A percentile compares a stretch with the other conserved stretches of the same genome.
phyloP scores from a whole-genome alignment of 805 yeast genomes.

The Kazachstania taianensis region DNA sequence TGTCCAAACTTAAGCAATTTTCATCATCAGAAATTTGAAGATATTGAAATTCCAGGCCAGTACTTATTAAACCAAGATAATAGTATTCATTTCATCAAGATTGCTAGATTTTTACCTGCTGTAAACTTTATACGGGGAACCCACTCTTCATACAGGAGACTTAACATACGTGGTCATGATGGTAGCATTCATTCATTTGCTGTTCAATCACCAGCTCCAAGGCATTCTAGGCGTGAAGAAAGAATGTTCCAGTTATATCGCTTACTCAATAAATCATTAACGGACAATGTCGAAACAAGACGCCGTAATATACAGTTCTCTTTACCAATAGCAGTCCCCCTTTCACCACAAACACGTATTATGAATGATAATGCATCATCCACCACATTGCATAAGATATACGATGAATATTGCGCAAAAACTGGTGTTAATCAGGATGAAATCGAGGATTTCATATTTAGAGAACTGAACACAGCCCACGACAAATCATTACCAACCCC shows the following conservation, averaged over 20 bases:
- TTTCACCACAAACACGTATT: constrained; percentile 88
- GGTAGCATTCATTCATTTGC: constrained; percentile 89
- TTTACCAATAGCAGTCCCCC: constrained; percentile 83
- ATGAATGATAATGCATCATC: constrained; percentile 73
- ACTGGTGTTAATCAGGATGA: constrained; percentile 73
- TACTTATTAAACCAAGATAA: constrained; percentile 80
- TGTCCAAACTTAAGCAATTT: constrained; percentile 94
- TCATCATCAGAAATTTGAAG: constrained; percentile 97
- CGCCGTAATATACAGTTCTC: constrained; percentile 78
- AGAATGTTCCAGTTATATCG: constrained; percentile 86
- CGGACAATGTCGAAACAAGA: constrained; percentile 78
- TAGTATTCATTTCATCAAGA: constrained; percentile 83
- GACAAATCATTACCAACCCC: constrained; percentile 93
- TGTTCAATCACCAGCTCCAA: constrained; percentile 94
- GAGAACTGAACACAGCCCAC: constrained; percentile 81
- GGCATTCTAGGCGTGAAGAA: constrained; percentile 95
- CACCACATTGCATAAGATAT: constrained; percentile 67
- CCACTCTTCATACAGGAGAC: constrained; percentile 78
- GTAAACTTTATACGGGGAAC: constrained; percentile 84
- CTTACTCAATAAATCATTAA: constrained; percentile 70
- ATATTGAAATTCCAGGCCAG: constrained; percentile 95
- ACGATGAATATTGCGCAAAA: constrained; percentile 75
- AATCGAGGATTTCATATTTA: constrained; percentile 77
- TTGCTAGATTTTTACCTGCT: constrained; percentile 84
- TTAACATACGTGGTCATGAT: constrained; percentile 86